These are phyloP conservation scores for Linum lewisii DNA, from an alignment of 345 rosid species.

Conservation along the genomic window DNA sequence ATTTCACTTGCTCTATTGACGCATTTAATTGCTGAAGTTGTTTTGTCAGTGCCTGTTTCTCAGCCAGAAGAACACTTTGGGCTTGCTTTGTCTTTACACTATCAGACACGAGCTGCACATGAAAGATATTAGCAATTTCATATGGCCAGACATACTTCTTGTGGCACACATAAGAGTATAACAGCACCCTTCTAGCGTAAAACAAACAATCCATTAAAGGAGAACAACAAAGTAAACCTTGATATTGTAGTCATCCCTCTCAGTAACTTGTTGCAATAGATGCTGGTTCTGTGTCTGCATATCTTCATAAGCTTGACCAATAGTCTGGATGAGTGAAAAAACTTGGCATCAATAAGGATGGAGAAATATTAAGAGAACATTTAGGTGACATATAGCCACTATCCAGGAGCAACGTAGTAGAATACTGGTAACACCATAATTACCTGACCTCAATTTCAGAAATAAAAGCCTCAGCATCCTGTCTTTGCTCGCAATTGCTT, in stretches of 20 bases:
- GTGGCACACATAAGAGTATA: neutral
- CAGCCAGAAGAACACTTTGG: conserved; percentile 52
- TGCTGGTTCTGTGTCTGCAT: conserved; percentile 92
- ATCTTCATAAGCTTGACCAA: conserved; percentile 95
- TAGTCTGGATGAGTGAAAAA: conserved; percentile 40
- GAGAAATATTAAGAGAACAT: neutral
- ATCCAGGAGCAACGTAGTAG: conserved; percentile 5
- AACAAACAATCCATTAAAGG: neutral
- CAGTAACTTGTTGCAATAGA: conserved; percentile 74
- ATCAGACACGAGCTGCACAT: conserved; percentile 89
- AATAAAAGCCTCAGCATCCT: conserved; percentile 79
- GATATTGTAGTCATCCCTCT: conserved; percentile 85
- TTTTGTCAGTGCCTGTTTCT: conserved; percentile 61
- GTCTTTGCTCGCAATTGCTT: conserved; percentile 77
- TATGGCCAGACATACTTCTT: neutral
- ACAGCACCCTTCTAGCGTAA: neutral
- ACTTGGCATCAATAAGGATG: conserved; percentile 6
- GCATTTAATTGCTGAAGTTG: conserved; percentile 65
- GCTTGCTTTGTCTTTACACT: conserved; percentile 86
- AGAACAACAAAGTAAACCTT: conserved; percentile 41
- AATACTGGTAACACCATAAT: neutral
- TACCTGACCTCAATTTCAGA: conserved; percentile 75
- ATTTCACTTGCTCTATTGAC: conserved; percentile 48
- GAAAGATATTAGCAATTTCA: neutral
- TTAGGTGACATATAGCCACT: neutral